Base-by-base conservation (phyloP, 2,329 filamentous ascomycete genomes). In the Trichoderma atroviride region DNA sequence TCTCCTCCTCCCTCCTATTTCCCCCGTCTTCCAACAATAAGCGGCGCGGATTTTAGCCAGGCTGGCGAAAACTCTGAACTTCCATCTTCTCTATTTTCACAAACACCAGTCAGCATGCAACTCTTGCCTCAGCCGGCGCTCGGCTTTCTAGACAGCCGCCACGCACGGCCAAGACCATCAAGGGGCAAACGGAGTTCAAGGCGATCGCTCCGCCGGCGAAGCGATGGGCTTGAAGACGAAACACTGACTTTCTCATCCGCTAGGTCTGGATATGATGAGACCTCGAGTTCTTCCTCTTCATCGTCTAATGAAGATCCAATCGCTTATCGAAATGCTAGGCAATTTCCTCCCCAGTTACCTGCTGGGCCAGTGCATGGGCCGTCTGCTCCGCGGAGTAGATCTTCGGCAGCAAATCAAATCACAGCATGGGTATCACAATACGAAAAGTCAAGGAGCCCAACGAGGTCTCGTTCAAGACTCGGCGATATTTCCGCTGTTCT, bases 361-460 rank as follows among this genome's bases (percentile, higher is more conserved):
- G 75, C 77, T 5, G 72, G 74, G 29, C 72, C 73, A 14, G 66
- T 65, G 2, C 60, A 71, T 56, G 73, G 70, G 9, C 68, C 73
- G 2, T 74, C 74, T n/a, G 73, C 69, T 13, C 71, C 68, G 16
- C 72, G 71, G 56, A 75, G 72, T 52, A 76, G 77, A 64, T 73
- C 75, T 14, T 73, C 75, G 19, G 75, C 75, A 40, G 78, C 77
- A 47, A 77, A 75, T 60, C 74, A 75, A 2, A 81, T 81, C 65
- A 75, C 76, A n/a, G 69, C 76, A 24, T 79, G 77, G 75, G 77
- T 81, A 35, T 75, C 78, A 31, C 73, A 74, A 58, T 77, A 78
- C 56, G 77, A 80, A 70, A 74, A 72, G 33, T 73, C 74, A 9
- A 73, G 72, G 40, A 75, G 72, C 22, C 73, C 76, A n/a, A 72